Conservation (phyloP, 495 filamentous ascomycete species). For the Neurospora sp. region DNA sequence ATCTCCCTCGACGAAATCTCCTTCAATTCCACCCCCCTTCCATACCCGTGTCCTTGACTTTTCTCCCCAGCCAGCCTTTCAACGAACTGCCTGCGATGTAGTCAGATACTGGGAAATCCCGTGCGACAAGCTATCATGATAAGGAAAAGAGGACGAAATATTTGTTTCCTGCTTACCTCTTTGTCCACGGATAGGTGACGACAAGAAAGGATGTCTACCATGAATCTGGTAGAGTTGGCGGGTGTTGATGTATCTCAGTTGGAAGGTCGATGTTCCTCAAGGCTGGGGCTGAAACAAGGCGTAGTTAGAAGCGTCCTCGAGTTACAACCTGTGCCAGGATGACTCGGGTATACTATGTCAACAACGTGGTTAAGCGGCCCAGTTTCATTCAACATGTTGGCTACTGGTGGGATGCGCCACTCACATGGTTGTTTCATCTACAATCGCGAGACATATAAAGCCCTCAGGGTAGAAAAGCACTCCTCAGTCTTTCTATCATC, state of each 20-base stretch:
- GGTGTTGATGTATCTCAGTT: not conserved
- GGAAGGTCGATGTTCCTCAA: not conserved
- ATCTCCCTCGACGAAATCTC: too few species aligned
- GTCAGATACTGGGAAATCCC: too few species aligned
- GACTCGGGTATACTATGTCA: not conserved
- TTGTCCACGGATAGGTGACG: not conserved
- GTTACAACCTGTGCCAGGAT: not conserved
- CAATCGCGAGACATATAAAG: not conserved
- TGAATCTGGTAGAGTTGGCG: not conserved
- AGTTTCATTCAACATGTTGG: not conserved
- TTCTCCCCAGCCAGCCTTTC: too few species aligned
- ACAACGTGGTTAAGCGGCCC: not conserved
- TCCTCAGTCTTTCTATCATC: not conserved
- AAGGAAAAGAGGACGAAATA: too few species aligned
- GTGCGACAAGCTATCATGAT: too few species aligned
- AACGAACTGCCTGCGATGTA: too few species aligned
- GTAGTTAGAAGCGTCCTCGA: not conserved
- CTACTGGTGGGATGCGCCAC: not conserved
- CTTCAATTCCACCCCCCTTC: too few species aligned
- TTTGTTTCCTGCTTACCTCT: not conserved
- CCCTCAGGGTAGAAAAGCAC: not conserved
- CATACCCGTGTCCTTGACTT: too few species aligned
- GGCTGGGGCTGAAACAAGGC: not conserved
- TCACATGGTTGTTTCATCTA: not conserved
- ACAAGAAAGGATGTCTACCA: not conserved